Evolutionary conservation across 2,329 filamentous ascomycete genomes (phyloP), one percentile per base, ranked within the genome.

Genomic region (Fusarium sacchari): DNA sequence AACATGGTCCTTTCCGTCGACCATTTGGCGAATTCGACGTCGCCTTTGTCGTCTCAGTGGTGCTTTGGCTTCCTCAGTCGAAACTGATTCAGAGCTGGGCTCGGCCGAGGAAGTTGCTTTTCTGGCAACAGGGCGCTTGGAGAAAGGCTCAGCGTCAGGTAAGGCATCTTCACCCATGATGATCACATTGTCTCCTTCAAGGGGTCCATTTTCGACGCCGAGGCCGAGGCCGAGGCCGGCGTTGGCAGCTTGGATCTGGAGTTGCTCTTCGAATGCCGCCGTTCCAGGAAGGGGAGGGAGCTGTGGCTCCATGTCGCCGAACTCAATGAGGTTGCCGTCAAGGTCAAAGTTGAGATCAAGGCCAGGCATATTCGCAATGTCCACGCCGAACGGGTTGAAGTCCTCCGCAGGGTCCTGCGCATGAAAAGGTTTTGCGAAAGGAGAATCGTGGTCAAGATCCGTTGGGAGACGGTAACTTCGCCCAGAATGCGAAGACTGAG

Each of bases 321-420:
- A 71, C 30, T 82, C 81, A 44, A 87, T 73, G 40, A 89, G 77
- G 65, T 88, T 88, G 42, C 88, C 88, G 15, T 88, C 79, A 30
- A 80, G 84, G 67, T 88, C 87, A 59, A 89, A 85, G n/a, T 85
- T 82, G 32, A 89, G 80, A 6, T 83, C 84, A 72, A 86, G 82
- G 32, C 84, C 84, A 1, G 80, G 80, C 26, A 83, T 73, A 10
- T 79, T 75, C 14, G 80, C 81, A 32, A 84, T 75, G 6, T 85
- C 83, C 17, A 86, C 81, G 14, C 75, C 80, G 24, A 86, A 81
- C 5, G 81, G 80, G 34, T 81, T 79, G 30, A 79, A 78, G 5
- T 76, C 76, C 6, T 69, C 67, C 61, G 77, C 75, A 14, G 57
- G 56, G 28, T 78, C 71, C 28, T 67, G 34, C 9, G 71, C 64